phyloP scores from a whole-genome alignment of 2,329 filamentous ascomycete species.

The Ceratocystis cubensis region DNA sequence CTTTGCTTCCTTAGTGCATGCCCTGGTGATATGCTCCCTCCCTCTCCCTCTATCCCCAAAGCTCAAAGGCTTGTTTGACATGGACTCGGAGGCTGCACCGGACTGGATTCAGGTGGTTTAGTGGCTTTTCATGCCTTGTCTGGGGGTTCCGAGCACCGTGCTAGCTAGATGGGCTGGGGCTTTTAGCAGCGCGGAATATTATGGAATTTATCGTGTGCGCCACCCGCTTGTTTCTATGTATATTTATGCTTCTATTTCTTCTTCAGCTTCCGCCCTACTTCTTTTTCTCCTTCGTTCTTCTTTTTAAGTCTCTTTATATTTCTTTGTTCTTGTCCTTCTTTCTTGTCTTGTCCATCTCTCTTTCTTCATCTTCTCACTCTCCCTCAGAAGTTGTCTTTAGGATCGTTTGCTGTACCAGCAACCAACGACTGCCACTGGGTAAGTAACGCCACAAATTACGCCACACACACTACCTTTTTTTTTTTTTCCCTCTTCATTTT shows the following conservation, averaged over 20 bases:
- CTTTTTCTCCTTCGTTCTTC: neutral
- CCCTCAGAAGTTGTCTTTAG: neutral
- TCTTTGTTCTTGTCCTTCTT: slow-evolving; percentile 2
- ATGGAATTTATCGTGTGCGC: slow-evolving; percentile 5
- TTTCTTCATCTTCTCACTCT: neutral
- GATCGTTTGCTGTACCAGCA: neutral
- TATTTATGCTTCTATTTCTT: slow-evolving; percentile 5
- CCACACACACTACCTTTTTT: neutral
- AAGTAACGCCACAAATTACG: too few species aligned
- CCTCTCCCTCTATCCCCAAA: neutral
- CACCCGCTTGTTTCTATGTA: slow-evolving; percentile 8
- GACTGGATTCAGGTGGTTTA: slow-evolving; percentile 8
- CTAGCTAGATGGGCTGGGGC: neutral
- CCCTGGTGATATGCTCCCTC: neutral
- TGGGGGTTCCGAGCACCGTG: neutral
- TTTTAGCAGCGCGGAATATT: neutral
- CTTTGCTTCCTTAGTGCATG: slow-evolving; percentile 7
- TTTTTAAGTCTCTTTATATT: slow-evolving; percentile 3
- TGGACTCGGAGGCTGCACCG: neutral
- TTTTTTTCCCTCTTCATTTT: neutral
- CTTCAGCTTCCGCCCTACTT: neutral
- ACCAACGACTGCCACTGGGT: neutral
- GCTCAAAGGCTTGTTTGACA: neutral
- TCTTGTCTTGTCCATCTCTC: neutral
- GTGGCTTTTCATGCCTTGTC: slow-evolving; percentile 6